Evolutionary conservation across 1,284 basidiomycete species (phyloP).

Genomic region (Sporisorium reilianum): DNA sequence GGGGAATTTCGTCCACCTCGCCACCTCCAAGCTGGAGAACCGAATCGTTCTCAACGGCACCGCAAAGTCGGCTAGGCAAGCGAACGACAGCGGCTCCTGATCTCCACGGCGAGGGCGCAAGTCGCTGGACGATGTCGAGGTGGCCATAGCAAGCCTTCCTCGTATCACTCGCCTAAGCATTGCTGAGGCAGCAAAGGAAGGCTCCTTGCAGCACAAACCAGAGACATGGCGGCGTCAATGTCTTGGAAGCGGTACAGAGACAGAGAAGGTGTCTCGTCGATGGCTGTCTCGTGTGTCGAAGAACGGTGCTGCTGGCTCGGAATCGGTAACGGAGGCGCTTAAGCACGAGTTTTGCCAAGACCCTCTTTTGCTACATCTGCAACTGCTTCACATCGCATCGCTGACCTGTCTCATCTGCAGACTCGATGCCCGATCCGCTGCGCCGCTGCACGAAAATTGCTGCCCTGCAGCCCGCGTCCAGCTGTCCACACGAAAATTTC

Average conservation of each 20-base stretch:
- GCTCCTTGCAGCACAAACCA: not conserved
- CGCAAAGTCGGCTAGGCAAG: not conserved
- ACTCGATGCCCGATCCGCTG: not conserved
- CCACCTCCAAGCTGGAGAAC: too few species aligned
- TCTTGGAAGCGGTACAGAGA: too few species aligned
- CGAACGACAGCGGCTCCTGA: not conserved
- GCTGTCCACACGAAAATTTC: not conserved
- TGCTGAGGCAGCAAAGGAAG: not conserved
- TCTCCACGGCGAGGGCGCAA: not conserved
- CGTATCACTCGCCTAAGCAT: not conserved
- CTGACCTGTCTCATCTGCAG: constrained; percentile 5
- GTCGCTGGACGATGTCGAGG: too few species aligned
- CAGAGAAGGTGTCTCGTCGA: not conserved
- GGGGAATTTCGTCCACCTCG: not conserved
- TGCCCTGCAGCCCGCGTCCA: not conserved
- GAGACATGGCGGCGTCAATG: not conserved
- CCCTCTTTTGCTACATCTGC: not conserved
- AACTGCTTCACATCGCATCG: not conserved
- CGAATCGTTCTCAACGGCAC: not conserved
- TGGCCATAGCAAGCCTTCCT: too few species aligned
- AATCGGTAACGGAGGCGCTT: not conserved
- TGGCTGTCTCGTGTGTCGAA: not conserved
- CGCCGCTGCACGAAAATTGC: not conserved
- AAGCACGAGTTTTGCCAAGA: not conserved
- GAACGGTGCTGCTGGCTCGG: not conserved